Evolutionary conservation across 306 rosid genomes (phyloP).

Genomic region (Medicago ruthenica): DNA sequence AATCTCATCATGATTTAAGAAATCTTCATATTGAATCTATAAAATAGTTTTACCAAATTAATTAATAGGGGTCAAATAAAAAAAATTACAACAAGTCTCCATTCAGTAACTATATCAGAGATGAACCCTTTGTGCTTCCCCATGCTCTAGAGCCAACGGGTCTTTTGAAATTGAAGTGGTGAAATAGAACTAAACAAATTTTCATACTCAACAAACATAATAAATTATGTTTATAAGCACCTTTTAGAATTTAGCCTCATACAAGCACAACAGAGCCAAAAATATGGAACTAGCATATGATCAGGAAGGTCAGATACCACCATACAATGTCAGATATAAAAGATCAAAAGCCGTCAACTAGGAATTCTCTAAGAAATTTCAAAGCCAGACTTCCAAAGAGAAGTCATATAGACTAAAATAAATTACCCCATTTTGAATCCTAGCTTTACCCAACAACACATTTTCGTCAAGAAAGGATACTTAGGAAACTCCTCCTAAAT

Average conservation of each 20-base stretch:
- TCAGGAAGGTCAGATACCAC: slow-evolving; percentile 30
- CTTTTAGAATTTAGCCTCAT: neutral
- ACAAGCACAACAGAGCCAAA: slow-evolving; percentile 9
- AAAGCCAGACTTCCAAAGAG: slow-evolving; percentile 17
- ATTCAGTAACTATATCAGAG: slow-evolving; percentile 65
- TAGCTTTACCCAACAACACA: slow-evolving; percentile 20
- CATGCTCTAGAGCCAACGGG: slow-evolving; percentile 94
- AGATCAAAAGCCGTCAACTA: slow-evolving; percentile 8
- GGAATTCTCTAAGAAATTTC: slow-evolving; percentile 14
- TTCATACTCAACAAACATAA: slow-evolving; percentile 13
- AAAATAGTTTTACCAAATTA: slow-evolving; percentile 39
- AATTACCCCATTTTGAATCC: slow-evolving; percentile 24
- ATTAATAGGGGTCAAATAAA: neutral
- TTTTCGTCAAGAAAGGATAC: neutral
- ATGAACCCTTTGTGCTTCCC: slow-evolving; percentile 75
- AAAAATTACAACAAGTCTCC: slow-evolving; percentile 28
- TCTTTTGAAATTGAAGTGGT: slow-evolving; percentile 41
- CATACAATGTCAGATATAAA: slow-evolving; percentile 8
- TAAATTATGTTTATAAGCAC: slow-evolving; percentile 18
- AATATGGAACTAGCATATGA: slow-evolving; percentile 28
- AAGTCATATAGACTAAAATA: slow-evolving; percentile 10
- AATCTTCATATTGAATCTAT: slow-evolving; percentile 92
- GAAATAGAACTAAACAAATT: slow-evolving; percentile 32
- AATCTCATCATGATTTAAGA: slow-evolving; percentile 74
- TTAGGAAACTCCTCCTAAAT: neutral